Evolutionary conservation across 2,329 filamentous ascomycete species (phyloP), one percentile per base, ranked within the genome.

Genomic region (Fusarium sacchari): DNA sequence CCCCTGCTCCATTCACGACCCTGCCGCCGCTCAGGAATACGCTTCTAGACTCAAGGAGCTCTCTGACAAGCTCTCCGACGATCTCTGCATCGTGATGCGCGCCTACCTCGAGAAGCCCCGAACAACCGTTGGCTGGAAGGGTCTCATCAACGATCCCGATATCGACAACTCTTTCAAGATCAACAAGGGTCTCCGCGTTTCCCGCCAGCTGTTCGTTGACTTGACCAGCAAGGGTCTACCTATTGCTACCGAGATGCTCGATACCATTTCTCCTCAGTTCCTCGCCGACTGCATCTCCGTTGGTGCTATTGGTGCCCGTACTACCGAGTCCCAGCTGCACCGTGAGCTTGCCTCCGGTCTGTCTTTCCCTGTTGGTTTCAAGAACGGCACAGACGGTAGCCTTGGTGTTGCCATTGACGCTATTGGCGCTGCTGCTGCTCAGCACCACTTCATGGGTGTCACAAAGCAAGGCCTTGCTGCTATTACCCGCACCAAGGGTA

Each of bases 31-130:
- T 44, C 87, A 97, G 77, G 95, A 98, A 83, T 99, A 99, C 88
- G 94, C 93, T 81, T 85, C 88, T 71, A 90, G 92, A 64, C 89
- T 99, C 55, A 93, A 94, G 85, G 85, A 87, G 60, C 86, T 98
- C 53, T 90, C 95, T 68, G 90, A 93, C 74, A 94, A 93, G 87
- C 91, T 98, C 71, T 90, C 91, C 70, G 87, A 91, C 77, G 95
- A 98, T 81, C 88, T 99, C 52, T 92, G 92, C 82, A 93, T 99
- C 82, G 92, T 99, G 80, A 99, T 99, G 96, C 94, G 96, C 78
- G 95, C 95, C 81, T 99, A 99, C 89, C 92, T 99, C 58, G 96
- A 99, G 88, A 99, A 99, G 89, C 96, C 96, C 46, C 92, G 96
- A 70, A 99, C 96, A 56, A 99, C 96, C 1, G 95, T 99, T 56